Percentiles rank a stretch among this genome's conserved stretches.
phyloP scores from a whole-genome alignment of 257 asterid genomes.

The Apocynum venetum region DNA sequence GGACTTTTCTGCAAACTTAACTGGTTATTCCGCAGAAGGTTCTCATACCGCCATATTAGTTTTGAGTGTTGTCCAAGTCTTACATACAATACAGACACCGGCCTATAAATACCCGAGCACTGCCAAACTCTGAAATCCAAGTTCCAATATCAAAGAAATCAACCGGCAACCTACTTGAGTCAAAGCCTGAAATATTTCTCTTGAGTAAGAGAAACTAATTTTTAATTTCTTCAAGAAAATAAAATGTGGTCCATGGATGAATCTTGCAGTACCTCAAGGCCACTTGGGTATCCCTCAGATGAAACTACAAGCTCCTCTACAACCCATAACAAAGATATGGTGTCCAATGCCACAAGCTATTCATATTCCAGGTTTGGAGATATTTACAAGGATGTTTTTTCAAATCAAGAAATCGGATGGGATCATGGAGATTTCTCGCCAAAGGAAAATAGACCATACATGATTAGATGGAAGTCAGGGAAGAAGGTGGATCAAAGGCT shows the following conservation, averaged over 20 bases:
- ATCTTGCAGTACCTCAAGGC: background rate
- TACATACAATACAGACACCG: background rate
- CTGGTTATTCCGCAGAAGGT: background rate
- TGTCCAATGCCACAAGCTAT: too few relatives aligned
- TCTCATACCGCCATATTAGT: background rate
- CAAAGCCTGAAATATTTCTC: too few relatives aligned
- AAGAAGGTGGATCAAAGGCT: conserved; percentile 40
- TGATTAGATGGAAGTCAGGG: conserved; percentile 55
- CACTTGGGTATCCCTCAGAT: background rate
- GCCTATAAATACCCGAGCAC: background rate
- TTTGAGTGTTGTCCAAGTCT: conserved; percentile 1
- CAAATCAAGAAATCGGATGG: too few relatives aligned
- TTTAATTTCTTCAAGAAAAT: background rate
- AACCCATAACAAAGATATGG: too few relatives aligned
- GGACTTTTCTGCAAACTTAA: background rate
- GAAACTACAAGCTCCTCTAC: background rate
- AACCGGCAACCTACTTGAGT: too few relatives aligned
- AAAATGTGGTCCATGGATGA: background rate
- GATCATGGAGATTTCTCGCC: too few relatives aligned
- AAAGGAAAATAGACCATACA: too few relatives aligned
- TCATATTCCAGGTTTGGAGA: too few relatives aligned
- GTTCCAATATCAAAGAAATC: background rate
- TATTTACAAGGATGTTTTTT: too few relatives aligned
- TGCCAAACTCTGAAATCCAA: background rate
- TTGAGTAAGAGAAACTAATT: too few relatives aligned